phyloP scores from a whole-genome alignment of 78 protist genomes.

The Anaeramoeba flamelloides region DNA sequence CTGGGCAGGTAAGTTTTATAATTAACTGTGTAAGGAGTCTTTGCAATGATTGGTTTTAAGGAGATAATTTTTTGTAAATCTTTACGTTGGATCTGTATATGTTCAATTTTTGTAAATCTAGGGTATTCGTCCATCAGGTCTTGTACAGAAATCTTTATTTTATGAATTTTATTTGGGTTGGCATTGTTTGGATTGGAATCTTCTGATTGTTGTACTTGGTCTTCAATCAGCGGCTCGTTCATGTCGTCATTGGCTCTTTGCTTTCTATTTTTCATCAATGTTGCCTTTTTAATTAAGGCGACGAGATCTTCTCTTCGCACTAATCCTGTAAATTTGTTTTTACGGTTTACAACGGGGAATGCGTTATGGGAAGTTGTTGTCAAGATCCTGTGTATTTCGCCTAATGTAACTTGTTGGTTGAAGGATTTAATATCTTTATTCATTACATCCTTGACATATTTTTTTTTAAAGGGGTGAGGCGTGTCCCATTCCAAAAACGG shows the following conservation, averaged over 20 bases:
- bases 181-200: not conserved
- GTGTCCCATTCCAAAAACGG: conserved; percentile 55
- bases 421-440: not conserved
- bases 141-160: not conserved
- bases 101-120: conserved; percentile 19
- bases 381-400: conserved; percentile 13
- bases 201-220: not conserved
- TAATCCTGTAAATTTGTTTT: not conserved
- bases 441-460: not conserved
- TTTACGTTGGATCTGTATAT: not conserved
- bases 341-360: conserved; percentile 41
- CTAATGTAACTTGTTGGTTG: conserved; percentile 3
- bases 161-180: not conserved
- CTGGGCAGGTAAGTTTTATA: conserved; percentile 13
- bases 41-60: conserved; percentile 27
- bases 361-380: conserved; percentile 32
- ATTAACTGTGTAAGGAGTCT: conserved; percentile 13
- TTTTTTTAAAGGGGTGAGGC: conserved; percentile 10
- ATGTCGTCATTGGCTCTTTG: not conserved
- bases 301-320: conserved; percentile 27
- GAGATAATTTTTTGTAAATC: conserved; percentile 1
- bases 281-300: conserved; percentile 28
- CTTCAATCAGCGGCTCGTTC: not conserved
- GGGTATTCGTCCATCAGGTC: conserved; percentile 21
- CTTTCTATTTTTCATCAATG: conserved; percentile 5